Base-by-base conservation (phyloP, 768 basidiomycete genomes). In the Hericium rajendrae region DNA sequence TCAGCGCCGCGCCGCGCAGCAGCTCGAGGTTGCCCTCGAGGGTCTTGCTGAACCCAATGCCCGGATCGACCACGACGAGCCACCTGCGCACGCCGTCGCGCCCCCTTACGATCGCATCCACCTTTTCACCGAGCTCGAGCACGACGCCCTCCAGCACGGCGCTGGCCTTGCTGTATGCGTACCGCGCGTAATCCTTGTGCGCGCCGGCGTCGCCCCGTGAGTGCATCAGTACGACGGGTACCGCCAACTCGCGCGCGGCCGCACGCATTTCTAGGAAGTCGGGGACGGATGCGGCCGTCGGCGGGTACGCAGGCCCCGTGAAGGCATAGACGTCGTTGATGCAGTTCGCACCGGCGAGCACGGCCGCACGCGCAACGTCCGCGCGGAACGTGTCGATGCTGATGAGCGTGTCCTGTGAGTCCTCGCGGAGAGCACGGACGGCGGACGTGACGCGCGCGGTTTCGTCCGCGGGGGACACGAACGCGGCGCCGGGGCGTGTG, bases 241-340 rank as follows among this genome's bases (percentile, higher is more conserved):
- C 87, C 4, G 78, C 79, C 22, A 22, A 22, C 22, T 22, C 22
- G 22, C 22, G 22, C 22, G 22, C 22, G 22, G 22, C 22, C 22
- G 22, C 22, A 2, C 22, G 22, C 22, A 22, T 22, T 22, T 22
- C 22, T 2, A 22, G 22, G 22, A 22, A 22, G 22, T 22, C 22
- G 22, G 22, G 22, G 22, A 22, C 22, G 22, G 22, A 22, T 1
- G 66, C 57, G 41, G 49, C 58, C 10, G 67, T 68, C n/a, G 65
- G 72, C 0, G 70, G 74, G 28, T 68, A 70, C 12, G 80, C 76
- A 0, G 78, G 76, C 0, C 94, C 94, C 0, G 84, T 79, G 57
- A 91, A 88, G 0, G 85, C 85, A 63, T 85, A 79, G 1, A 97
- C 93, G 63, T 98, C 97, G 69, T 98, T 98, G 74, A 98, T 88